Conservation (phyloP, 768 basidiomycete genomes). For the Tulasnella calospora region DNA sequence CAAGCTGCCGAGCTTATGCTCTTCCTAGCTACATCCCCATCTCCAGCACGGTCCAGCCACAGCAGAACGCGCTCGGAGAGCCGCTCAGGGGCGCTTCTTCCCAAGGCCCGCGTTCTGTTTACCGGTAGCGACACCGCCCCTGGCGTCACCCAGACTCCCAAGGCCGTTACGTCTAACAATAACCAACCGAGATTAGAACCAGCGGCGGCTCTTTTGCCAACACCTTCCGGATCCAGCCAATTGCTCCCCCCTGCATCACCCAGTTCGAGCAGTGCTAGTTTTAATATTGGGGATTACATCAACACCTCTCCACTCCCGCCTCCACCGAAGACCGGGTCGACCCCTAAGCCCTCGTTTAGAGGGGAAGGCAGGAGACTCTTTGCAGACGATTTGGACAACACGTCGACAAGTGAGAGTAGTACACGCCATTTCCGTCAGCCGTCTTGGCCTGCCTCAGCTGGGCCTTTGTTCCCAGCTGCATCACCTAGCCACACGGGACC, state of each 20-base stretch:
- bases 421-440: not conserved
- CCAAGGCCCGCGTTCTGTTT: conserved; percentile 23
- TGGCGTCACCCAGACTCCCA: not conserved
- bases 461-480: not conserved
- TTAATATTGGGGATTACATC: conserved; percentile 68
- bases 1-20: conserved; percentile 86
- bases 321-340: conserved; percentile 11
- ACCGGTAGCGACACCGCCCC: not conserved
- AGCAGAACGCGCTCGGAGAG: conserved; percentile 23
- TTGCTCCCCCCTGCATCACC: conserved; percentile 15
- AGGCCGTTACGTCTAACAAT: not conserved
- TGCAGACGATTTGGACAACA: conserved; percentile 14
- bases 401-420: not conserved
- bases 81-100: conserved; percentile 13
- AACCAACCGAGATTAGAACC: not conserved
- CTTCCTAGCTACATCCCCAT: conserved; percentile 78
- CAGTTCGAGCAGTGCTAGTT: conserved; percentile 35
- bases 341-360: conserved; percentile 5
- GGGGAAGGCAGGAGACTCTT: conserved; percentile 23
- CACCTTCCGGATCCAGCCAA: not conserved
- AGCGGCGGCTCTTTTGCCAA: not conserved
- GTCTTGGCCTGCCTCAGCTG: not conserved
- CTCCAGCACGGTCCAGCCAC: conserved; percentile 46
- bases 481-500: not conserved
- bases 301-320: conserved; percentile 48